phyloP scores from a whole-genome alignment of 495 filamentous ascomycete genomes.

The Pseudotulostoma volvatum region DNA sequence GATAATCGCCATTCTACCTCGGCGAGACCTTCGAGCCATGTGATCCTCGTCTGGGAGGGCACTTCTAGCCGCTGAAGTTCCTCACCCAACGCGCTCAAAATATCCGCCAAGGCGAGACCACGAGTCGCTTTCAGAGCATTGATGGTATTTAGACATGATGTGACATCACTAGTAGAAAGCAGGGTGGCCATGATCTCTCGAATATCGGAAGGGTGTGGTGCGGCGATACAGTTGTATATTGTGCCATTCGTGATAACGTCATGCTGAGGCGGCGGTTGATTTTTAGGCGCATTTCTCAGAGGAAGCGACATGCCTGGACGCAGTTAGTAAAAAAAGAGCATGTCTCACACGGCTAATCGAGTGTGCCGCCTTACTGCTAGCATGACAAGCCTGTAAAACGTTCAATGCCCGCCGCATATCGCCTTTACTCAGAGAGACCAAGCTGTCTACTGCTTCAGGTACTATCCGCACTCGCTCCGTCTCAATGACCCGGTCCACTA shows the following conservation, averaged over 20 bases:
- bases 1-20: constrained; percentile 86
- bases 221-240: constrained; percentile 95
- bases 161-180: constrained; percentile 68
- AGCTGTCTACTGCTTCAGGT: constrained; percentile 55
- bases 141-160: constrained; percentile 67
- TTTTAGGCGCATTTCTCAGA: constrained; percentile 42
- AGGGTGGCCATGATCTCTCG: constrained; percentile 67
- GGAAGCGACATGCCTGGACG: constrained; percentile 51
- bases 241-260: constrained; percentile 79
- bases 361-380: constrained; percentile 65
- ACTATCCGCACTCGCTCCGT: constrained; percentile 75
- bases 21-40: constrained; percentile 81
- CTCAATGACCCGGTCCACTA: constrained; percentile 82
- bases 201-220: constrained; percentile 83
- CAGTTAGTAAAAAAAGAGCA: no score
- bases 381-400: constrained; percentile 91
- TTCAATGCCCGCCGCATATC: constrained; percentile 94
- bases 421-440: constrained; percentile 79
- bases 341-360: no score
- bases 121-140: constrained; percentile 71
- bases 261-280: constrained; percentile 33
- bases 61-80: constrained; percentile 72
- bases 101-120: constrained; percentile 87
- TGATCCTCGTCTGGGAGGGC: constrained; percentile 68
- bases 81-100: constrained; percentile 69